Base-by-base conservation (phyloP, 2,329 filamentous ascomycete species). In the Cryoendolithus antarcticus region DNA sequence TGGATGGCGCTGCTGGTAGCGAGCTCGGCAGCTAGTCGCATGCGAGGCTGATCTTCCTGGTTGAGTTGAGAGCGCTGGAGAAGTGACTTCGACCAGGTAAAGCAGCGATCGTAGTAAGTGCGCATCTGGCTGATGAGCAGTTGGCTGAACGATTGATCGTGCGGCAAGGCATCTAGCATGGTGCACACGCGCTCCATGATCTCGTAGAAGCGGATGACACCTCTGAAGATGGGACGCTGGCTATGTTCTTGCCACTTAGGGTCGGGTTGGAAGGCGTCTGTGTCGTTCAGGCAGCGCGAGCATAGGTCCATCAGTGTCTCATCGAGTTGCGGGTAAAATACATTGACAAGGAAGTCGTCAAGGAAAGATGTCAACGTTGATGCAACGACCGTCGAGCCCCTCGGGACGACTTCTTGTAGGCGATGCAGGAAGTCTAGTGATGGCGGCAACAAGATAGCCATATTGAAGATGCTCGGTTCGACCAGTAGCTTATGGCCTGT, bases 401-500 rank as follows among this genome's bases (percentile, higher is more conserved):
- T 77, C 1, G 93, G 93, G 1, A 98, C 91, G 41, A 98, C 91
- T 44, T 81, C 82, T 58, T 88, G 93, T 4, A 98, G 69, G 13
- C 88, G 74, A 51, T 93, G 88, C n/a, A 98, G 67, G 60, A 98
- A 98, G 2, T 85, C 77, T 11, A 98, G 68, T 0, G 91, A 95
- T 2, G 91, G 89, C 9, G 89, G 88, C 12, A 98, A 70, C 19
- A 98, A 66, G 32, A 95, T 72, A 47, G 86, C 91, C 84, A 98
- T 98, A 62, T 98, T 98, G 70, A 98, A 98, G 7, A 98, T 88
- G 54, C 86, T 96, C 13, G 91, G 89, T 61, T 95, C 86, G n/a
- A 96, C 84, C 19, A 98, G 72, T 31, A 93, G 77, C 63, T 93
- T 96, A 63, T 95, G 76, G 2, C 75, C 75, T 5, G 75, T 77